Base-by-base conservation (phyloP, 2,329 filamentous ascomycete species). In the Diplocarpon rosae region DNA sequence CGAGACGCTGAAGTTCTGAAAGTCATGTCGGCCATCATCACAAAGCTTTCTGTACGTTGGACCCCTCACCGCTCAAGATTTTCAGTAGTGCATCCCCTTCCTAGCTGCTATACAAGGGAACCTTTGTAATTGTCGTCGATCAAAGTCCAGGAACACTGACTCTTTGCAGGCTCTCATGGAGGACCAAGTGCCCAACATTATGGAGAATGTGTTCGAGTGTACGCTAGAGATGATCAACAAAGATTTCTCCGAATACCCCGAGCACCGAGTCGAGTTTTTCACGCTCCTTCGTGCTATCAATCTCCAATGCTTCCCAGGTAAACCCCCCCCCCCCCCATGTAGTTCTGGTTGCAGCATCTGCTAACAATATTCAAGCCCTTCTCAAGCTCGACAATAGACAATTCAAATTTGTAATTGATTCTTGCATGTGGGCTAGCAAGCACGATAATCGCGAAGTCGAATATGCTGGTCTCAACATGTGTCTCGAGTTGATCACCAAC, bases 171-270 rank as follows among this genome's bases (percentile, higher is more conserved):
- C 78, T 54, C 73, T 96, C 60, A 98, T 98, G 93, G 92, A 96
- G 63, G 92, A 96, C 62, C 92, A 96, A 66, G 87, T 98, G 35
- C 88, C 92, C 9, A 83, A 83, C 39, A 96, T 98, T 60, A 95
- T 98, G 85, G 89, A 96, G 65, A 93, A 90, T 55, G 87, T 98
- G 20, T 98, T 98, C 59, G 90, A 96, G 66, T 96, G 90, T 70
- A 98, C 92, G 2, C 72, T 98, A 45, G 88, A 95, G 59, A 98
- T 98, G 92, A 98, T 98, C 69, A 98, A 96, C 77, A 98, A 98
- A 69, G 92, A 98, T 66, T 98, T 98, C 66, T 95, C 93, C 37
- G 92, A 98, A 63, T 98, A 94, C 65, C 92, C 92, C 0, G 92
- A 98, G 65, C 92, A 98, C 63, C 84, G 93, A 46, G 92, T 98